Base-by-base conservation (phyloP, 202 grass and related monocot species). In the Musa balbisiana region DNA sequence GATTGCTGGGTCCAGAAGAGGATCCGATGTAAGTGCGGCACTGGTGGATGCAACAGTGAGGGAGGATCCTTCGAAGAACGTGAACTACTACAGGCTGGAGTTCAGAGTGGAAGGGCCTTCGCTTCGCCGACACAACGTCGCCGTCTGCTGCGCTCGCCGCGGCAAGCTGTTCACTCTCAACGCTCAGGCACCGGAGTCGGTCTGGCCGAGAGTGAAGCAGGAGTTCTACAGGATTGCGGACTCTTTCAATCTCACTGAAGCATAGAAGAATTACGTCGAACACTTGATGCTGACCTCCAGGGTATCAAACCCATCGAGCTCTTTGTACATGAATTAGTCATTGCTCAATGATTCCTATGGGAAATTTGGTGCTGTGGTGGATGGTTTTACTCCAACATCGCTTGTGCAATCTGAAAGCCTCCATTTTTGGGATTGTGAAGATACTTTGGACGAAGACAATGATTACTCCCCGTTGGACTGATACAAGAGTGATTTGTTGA, bases 61-160 rank as follows among this genome's bases (percentile, higher is more conserved):
- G 74, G 87, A 93, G 76, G 91, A 92, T 51, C 8, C 64, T 0
- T 12, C 13, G 23, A 72, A 58, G 62, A 89, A 86, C 1, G 90
- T 90, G 26, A 98, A 88, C 27, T 92, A 98, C 79, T 94, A 92
- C 85, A 98, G 83, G 85, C 85, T 94, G 14, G 91, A 94, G 79
- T 98, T 98, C 64, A 50, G 68, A 49, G 95, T 94, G 8, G 87
- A 98, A 58, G 80, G 83, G 55, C 81, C 89, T 5, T 83, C 87
- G 0, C 90, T 99, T 10, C 83, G 52, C 22, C 87, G 95, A 3
- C 95, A 88, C 74, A 94, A 94, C 58, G 81, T 94, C n/a, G 91
- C 95, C 0, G 85, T 99, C 26, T 94, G 91, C 77, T 92, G 91
- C 62, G 87, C 80, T 0, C 87, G 78, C 62, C 66, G 86, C 1